Evolutionary conservation across 2,329 filamentous ascomycete genomes (phyloP), one percentile per base, ranked within the genome.

Genomic region (Fusarium globosum): DNA sequence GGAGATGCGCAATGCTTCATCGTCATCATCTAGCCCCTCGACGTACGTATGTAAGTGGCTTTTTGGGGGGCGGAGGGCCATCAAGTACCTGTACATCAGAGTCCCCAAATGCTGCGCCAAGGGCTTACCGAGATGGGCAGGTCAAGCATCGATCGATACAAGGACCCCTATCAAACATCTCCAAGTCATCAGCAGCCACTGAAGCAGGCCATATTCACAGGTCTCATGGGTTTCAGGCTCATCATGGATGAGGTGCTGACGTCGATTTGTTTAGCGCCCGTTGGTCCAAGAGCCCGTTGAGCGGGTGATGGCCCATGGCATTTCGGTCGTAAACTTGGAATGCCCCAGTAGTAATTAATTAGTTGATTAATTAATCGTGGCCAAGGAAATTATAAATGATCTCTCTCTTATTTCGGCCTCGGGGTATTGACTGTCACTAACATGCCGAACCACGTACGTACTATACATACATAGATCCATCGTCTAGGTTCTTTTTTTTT

Each of bases 101-200:
- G 16, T 30, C 39, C 20, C 21, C 30, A 57, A 53, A 21, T 33
- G 41, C 62, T 53, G 28, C 41, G 48, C 30, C 46, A 60, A 69
- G 52, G 41, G 36, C 71, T 74, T 73, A 52, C 71, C 71, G 51
- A 68, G 71, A 72, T 58, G 71, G 71, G 71, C 71, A 73, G 71
- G 71, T 71, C 53, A 45, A 66, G 35, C 61, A 49, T 64, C 43
- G 57, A 67, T 68, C 48, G 45, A 59, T 69, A 23, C n/a, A 33
- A 45, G 41, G 58, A 57, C 68, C 55, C 67, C 62, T 71, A 68
- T 68, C 62, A 60, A 23, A 42, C 48, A 42, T 51, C 39, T 56
- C 33, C 48, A 49, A 46, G 67, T 56, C 66, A 43, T 55, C 33
- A 66, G 16, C 41, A 46, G 35, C 38, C 45, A 30, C 57, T 46